These are phyloP conservation scores for Cucumis sativus DNA, from an alignment of 306 rosid species.

Conservation along the genomic window DNA sequence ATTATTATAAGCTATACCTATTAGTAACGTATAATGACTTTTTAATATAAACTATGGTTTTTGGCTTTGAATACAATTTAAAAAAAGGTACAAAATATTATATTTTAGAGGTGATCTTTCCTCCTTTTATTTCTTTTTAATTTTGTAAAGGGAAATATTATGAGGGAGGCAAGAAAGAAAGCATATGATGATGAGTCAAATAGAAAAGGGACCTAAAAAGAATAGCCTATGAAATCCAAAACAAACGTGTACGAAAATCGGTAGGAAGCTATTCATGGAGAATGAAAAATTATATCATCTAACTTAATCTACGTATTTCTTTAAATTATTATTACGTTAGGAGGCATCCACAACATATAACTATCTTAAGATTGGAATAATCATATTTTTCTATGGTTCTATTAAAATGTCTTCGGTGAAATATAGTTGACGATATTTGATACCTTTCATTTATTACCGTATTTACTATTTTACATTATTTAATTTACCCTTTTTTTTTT, in stretches of 20 bases:
- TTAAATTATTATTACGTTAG: too few species aligned
- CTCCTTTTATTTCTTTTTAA: background rate
- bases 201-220: background rate
- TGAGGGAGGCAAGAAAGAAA: background rate
- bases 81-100: background rate
- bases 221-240: background rate
- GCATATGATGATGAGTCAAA: background rate
- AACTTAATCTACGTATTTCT: background rate
- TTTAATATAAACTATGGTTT: background rate
- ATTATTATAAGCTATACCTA: background rate
- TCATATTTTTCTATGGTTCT: too few species aligned
- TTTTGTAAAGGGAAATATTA: background rate
- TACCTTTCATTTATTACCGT: too few species aligned
- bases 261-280: background rate
- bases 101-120: background rate
- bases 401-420: too few species aligned
- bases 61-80: background rate
- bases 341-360: background rate
- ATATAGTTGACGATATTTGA: too few species aligned
- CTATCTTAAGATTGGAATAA: too few species aligned
- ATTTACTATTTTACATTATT: too few species aligned
- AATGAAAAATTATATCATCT: background rate
- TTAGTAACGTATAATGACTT: background rate
- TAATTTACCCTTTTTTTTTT: too few species aligned
- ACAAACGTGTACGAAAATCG: background rate